phyloP scores from a whole-genome alignment of 2,329 filamentous ascomycete species.

The Sporothrix humicola region DNA sequence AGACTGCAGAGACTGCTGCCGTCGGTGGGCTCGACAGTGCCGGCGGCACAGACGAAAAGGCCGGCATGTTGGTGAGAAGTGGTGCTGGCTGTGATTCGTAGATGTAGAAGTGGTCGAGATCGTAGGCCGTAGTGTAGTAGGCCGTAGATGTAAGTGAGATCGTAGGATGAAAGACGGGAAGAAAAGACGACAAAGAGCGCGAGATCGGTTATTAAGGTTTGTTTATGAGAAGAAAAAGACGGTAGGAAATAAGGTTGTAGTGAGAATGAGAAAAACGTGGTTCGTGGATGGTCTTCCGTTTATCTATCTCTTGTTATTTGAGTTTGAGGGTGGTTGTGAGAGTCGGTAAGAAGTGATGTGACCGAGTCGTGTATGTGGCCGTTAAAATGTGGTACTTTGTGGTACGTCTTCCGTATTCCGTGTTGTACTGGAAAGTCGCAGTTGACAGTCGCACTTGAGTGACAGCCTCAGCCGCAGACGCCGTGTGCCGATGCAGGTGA shows the following conservation, averaged over 20 bases:
- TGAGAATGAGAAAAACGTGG: not conserved
- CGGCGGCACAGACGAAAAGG: not conserved
- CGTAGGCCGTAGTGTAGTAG: not conserved
- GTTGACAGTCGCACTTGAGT: no score
- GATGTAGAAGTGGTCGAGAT: not conserved
- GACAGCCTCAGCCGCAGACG: no score
- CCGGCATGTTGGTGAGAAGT: constrained; percentile 21
- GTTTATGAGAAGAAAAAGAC: not conserved
- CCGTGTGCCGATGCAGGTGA: no score
- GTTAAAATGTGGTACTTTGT: no score
- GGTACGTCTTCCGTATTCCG: no score
- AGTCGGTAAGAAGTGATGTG: no score
- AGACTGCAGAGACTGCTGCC: not conserved
- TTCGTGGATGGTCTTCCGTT: not conserved
- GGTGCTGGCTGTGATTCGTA: not conserved
- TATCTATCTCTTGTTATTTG: not conserved
- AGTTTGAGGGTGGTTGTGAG: no score
- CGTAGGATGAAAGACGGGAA: no score
- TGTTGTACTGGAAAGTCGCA: no score
- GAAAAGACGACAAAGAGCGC: no score
- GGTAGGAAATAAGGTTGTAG: no score
- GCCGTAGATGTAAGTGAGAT: not conserved
- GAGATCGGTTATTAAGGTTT: not conserved
- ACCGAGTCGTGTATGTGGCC: no score
- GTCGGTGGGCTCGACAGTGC: not conserved